Evolutionary conservation across 495 filamentous ascomycete genomes (phyloP), one percentile per base, ranked within the genome.

Genomic region (Glarea lozoyensis): DNA sequence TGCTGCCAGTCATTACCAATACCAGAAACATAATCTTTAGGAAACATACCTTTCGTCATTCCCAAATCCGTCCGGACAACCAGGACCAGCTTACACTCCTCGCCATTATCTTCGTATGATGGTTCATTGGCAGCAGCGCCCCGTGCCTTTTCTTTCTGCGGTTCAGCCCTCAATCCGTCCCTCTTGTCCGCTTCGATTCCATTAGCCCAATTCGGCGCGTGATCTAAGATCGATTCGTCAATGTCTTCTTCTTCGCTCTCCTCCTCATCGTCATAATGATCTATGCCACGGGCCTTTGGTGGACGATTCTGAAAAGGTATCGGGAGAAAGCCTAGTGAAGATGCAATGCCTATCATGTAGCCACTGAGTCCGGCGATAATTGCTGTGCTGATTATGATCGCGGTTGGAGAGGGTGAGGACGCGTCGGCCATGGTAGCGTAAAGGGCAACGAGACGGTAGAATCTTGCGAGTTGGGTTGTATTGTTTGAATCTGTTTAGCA

Each of bases 71-170:
- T 94, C 50, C 92, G 65, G 24, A 96, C 89, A 11, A 95, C 86
- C 16, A 98, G 67, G 15, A 96, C 88, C 37, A 98, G 65, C 60
- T 98, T 98, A 65, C 89, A 94, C 52, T 94, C 89, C 56, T 96
- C 90, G 5, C 60, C 71, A 23, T 61, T 71, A 16, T 65, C 61
- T 30, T 41, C 36, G 50, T 40, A 45, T 6, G 25, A 42, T n/a
- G 25, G 37, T 35, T 41, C 21, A 16, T 17, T 37, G 5, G 19
- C 20, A 2, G 10, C 18, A 1, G 24, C 30, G 10, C 46, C 46
- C 13, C 17, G 31, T 13, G 40, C 45, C 27, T 40, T 43, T 18
- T 39, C 40, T n/a, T n/a, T n/a, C n/a, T 16, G 31, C 17, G 12
- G 6, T 25, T 30, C 19, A 10, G 52, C 58, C 22, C 63, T 52